Evolutionary conservation across 176 grass and related monocot genomes (phyloP).

Genomic region (Thinopyrum elongatum): DNA sequence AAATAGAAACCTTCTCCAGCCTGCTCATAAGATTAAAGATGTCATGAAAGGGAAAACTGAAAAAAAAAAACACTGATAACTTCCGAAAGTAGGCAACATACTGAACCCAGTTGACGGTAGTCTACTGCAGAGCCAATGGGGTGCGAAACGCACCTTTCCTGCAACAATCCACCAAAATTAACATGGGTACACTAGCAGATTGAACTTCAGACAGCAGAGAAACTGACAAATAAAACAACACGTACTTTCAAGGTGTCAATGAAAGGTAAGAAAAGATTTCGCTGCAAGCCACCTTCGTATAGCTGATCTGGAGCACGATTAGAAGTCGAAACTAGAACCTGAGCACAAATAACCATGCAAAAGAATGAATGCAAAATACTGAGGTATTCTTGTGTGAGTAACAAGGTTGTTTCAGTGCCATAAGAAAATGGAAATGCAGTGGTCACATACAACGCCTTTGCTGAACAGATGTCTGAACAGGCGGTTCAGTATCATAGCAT

Average conservation of each 20-base stretch:
- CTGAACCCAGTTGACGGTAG: constrained; percentile 84
- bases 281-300: constrained; percentile 69
- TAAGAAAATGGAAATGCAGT: constrained; percentile 29
- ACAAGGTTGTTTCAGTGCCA: background rate
- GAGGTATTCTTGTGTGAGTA: background rate
- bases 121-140: constrained; percentile 83
- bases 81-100: constrained; percentile 43
- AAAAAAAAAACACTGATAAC: background rate
- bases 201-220: constrained; percentile 7
- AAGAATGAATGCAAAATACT: constrained; percentile 24
- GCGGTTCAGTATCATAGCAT: constrained; percentile 90
- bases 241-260: constrained; percentile 86
- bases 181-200: background rate
- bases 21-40: constrained; percentile 38
- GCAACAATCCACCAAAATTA: constrained; percentile 31
- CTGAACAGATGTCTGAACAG: constrained; percentile 87
- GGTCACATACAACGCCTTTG: constrained; percentile 80
- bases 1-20: constrained; percentile 93
- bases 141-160: constrained; percentile 82
- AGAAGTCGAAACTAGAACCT: constrained; percentile 94
- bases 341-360: constrained; percentile 21
- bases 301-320: constrained; percentile 78
- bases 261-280: constrained; percentile 76
- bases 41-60: background rate
- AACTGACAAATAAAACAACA: constrained; percentile 14